Conservation (phyloP, 1,284 basidiomycete genomes). For the Fomitopsis schrenkii region DNA sequence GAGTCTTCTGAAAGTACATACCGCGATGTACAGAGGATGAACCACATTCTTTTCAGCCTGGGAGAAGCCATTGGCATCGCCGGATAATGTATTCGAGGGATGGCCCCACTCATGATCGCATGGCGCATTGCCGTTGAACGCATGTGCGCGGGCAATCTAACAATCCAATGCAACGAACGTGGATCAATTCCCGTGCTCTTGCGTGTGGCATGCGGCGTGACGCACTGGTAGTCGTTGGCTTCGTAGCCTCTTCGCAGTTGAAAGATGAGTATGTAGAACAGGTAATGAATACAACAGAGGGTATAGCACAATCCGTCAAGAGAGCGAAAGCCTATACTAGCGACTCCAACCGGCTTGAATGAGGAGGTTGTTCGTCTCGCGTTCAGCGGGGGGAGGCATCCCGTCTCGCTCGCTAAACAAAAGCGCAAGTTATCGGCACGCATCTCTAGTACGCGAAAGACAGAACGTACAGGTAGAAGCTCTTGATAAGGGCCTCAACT, state of each 20-base stretch:
- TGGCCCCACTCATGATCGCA: neutral
- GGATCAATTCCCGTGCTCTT: too few relatives aligned
- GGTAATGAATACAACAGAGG: too few relatives aligned
- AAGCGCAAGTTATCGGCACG: constrained; percentile 4
- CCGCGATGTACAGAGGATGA: neutral
- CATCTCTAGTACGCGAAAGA: neutral
- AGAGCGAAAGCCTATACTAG: constrained; percentile 1
- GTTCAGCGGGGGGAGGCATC: constrained; percentile 17
- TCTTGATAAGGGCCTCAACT: constrained; percentile 65
- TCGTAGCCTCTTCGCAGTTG: too few relatives aligned
- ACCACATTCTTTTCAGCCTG: neutral
- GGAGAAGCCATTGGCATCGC: neutral
- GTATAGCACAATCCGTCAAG: too few relatives aligned
- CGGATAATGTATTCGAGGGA: neutral
- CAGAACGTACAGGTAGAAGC: constrained; percentile 40
- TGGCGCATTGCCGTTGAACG: too few relatives aligned
- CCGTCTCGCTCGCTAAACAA: constrained; percentile 14
- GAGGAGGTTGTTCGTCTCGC: constrained; percentile 23
- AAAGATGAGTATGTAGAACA: too few relatives aligned
- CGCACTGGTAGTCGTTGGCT: too few relatives aligned
- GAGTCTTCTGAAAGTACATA: neutral
- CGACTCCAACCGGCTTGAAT: constrained; percentile 29
- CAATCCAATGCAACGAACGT: too few relatives aligned
- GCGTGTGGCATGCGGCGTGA: too few relatives aligned
- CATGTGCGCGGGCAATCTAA: too few relatives aligned